phyloP scores from a whole-genome alignment of 2,329 filamentous ascomycete species.

The Lithohypha guttulata region DNA sequence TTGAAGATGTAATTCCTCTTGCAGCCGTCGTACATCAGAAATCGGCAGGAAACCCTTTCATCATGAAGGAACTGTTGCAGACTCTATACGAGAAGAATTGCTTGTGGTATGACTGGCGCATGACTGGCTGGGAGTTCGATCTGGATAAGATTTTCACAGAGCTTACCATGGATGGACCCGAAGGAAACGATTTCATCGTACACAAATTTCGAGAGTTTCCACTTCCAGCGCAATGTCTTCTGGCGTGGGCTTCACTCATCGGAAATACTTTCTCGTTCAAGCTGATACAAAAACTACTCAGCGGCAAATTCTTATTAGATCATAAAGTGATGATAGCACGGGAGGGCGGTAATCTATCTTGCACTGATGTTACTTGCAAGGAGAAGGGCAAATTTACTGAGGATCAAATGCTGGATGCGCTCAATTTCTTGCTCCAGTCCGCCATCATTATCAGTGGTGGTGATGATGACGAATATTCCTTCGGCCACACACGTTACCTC shows the following conservation, averaged over 20 bases:
- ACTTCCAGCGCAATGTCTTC: slow-evolving; percentile 59
- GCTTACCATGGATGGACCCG: slow-evolving; percentile 69
- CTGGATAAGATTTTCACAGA: slow-evolving; percentile 77
- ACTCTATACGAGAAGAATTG: slow-evolving; percentile 77
- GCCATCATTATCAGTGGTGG: slow-evolving; percentile 75
- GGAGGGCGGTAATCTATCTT: slow-evolving; percentile 26
- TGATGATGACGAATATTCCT: slow-evolving; percentile 75
- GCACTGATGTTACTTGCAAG: slow-evolving; percentile 28
- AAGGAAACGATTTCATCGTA: slow-evolving; percentile 74
- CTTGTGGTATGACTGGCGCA: slow-evolving; percentile 82
- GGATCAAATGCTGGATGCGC: slow-evolving; percentile 59
- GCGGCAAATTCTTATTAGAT: slow-evolving; percentile 57
- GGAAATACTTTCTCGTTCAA: slow-evolving; percentile 77
- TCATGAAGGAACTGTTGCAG: slow-evolving; percentile 81
- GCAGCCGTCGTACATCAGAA: slow-evolving; percentile 81
- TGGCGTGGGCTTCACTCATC: slow-evolving; percentile 77
- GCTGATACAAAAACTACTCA: slow-evolving; percentile 65
- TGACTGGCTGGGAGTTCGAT: slow-evolving; percentile 73
- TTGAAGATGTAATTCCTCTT: slow-evolving; percentile 63
- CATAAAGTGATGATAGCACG: slow-evolving; percentile 29
- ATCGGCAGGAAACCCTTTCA: slow-evolving; percentile 79
- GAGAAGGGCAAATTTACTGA: slow-evolving; percentile 47
- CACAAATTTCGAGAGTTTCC: slow-evolving; percentile 68
- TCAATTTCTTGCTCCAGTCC: slow-evolving; percentile 71
- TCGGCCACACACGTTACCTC: slow-evolving; percentile 79